Evolutionary conservation across 2,329 filamentous ascomycete species (phyloP), one percentile per base, ranked within the genome.

Genomic region (Ophiostoma ips): DNA sequence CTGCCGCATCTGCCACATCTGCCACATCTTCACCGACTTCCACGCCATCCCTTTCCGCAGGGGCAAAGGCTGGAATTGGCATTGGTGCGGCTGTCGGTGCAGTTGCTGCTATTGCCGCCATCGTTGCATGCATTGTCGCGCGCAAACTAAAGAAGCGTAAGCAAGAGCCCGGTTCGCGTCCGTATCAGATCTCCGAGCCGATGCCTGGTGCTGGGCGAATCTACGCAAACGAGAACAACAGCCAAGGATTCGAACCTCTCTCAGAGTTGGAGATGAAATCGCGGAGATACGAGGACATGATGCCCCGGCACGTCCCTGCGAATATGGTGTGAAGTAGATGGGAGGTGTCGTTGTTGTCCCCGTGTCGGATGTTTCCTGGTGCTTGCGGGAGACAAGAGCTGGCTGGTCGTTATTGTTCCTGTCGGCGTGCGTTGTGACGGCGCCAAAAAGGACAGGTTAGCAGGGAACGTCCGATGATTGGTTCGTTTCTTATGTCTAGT

Each of bases 221-320:
- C 18, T 70, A 67, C 50, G 63, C 64, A 31, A 60, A 63, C 18
- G 65, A 66, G 28, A 59, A 64, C 52, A 58, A 58, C 48, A 63
- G 62, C n/a, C 61, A 59, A 18, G 62, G 65, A 51, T 66, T 69
- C 50, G 61, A 65, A 41, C 63, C 63, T 11, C 61, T 64, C 44
- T 53, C 56, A 15, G 71, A 73, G 44, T 64, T 77, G 40, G 73
- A 78, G 55, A 64, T 71, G 58, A 69, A 70, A 53, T 68, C 72
- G 3, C 68, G 71, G 52, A 68, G 73, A 38, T 79, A 79, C 55
- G 75, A 79, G 60, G 75, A 79, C 55, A 74, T 77, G 73, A 57
- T 73, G 19, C 73, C 73, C 28, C 65, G 73, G 41, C 66, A 70
- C 52, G 66, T 70, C 44, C 75, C 76, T 11, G 64, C 67, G 50